Conservation (phyloP, 1,139 yeast genomes). For the Candida pseudocylindracea region DNA sequence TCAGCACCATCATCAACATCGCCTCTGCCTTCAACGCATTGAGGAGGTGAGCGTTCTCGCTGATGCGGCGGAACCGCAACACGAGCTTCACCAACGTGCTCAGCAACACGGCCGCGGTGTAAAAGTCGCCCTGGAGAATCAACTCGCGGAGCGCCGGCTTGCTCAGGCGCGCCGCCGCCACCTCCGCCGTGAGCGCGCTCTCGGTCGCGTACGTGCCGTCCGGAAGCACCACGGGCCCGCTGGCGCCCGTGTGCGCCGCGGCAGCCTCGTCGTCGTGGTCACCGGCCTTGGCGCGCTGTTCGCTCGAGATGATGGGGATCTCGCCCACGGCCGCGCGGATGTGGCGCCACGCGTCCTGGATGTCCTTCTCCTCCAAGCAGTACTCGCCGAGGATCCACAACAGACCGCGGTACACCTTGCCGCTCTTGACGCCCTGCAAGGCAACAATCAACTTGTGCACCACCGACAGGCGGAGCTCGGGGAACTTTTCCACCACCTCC, state of each 20-base stretch:
- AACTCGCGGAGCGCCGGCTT: conserved; percentile 67
- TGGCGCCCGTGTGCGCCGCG: conserved; percentile 8
- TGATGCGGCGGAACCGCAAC: conserved; percentile 45
- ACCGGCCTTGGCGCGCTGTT: conserved; percentile 22
- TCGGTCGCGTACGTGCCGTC: conserved; percentile 99
- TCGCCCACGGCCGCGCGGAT: conserved; percentile 76
- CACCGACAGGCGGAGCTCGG: conserved; percentile 50
- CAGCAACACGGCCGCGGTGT: conserved; percentile 72
- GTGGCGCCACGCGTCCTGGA: conserved; percentile 73
- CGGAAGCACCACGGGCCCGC: conserved; percentile 74
- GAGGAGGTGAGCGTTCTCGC: conserved; percentile 28
- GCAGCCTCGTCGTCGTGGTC: conserved; percentile 11
- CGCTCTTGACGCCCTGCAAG: conserved; percentile 52
- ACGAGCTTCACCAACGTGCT: conserved; percentile 80
- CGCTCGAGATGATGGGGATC: conserved; percentile 70
- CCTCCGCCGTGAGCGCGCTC: conserved; percentile 46
- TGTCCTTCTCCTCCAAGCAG: conserved; percentile 45
- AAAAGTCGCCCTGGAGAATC: conserved; percentile 74
- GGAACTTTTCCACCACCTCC: conserved; percentile 86
- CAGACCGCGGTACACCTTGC: conserved; percentile 84
- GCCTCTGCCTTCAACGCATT: conserved; percentile 94
- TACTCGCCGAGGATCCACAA: conserved; percentile 95
- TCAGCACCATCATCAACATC: conserved; percentile 74
- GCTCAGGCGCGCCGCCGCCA: conserved; percentile 11
- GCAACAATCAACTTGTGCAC: conserved; percentile 40